A percentile compares a stretch with the other conserved stretches of the same genome.
phyloP scores from a whole-genome alignment of 495 filamentous ascomycete species.

The Podospora appendiculata region DNA sequence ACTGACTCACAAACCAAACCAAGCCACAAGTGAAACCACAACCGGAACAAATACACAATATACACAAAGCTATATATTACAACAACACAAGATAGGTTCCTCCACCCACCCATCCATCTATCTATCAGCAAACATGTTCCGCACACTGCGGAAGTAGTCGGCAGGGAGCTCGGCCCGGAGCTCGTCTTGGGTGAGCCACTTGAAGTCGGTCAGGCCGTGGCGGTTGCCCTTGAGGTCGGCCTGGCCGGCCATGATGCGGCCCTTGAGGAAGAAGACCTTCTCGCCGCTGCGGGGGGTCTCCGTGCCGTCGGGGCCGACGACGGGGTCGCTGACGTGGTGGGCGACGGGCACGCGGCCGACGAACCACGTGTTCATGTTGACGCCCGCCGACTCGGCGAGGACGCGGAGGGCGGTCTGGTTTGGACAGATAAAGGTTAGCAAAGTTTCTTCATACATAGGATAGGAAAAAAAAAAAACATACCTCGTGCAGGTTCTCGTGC shows the following conservation, averaged over 20 bases:
- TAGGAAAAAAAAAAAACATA: slow-evolving; percentile 30
- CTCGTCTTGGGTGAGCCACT: slow-evolving; percentile 90
- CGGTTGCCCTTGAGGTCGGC: slow-evolving; percentile 67
- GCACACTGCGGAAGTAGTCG: slow-evolving; percentile 64
- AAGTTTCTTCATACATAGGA: neutral
- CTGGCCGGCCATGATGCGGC: slow-evolving; percentile 93
- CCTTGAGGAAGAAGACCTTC: slow-evolving; percentile 95
- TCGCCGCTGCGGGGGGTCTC: slow-evolving; percentile 43
- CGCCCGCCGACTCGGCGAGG: slow-evolving; percentile 65
- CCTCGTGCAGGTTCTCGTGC: slow-evolving; percentile 72
- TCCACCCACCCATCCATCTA: neutral
- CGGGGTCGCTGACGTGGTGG: slow-evolving; percentile 53
- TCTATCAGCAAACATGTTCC: slow-evolving; percentile 62
- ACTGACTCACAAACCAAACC: too few relatives aligned
- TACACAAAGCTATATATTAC: too few relatives aligned
- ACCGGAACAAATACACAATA: too few relatives aligned
- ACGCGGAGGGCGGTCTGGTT: slow-evolving; percentile 72
- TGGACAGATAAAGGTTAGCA: neutral
- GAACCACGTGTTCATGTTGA: slow-evolving; percentile 99
- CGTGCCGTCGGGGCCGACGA: slow-evolving; percentile 24
- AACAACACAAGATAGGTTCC: too few relatives aligned
- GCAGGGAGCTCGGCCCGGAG: slow-evolving; percentile 52
- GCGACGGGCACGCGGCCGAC: slow-evolving; percentile 86
- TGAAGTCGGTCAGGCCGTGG: slow-evolving; percentile 70
- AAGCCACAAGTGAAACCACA: too few relatives aligned